Conservation (phyloP, 2,329 filamentous ascomycete species). For the Myriosclerotinia duriaeana region DNA sequence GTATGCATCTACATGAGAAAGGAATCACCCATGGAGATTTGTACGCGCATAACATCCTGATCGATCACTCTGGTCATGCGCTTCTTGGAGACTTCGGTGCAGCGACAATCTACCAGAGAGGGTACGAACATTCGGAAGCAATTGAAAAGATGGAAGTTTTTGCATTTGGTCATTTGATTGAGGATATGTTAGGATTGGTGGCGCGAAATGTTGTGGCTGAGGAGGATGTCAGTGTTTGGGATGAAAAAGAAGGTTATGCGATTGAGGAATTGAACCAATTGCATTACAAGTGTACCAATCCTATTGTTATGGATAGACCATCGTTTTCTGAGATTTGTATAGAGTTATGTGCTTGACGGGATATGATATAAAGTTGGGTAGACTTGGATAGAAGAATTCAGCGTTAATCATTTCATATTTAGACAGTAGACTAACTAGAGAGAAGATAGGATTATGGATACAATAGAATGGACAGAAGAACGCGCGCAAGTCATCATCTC, state of each 20-base stretch:
- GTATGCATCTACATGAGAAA: conserved; percentile 46
- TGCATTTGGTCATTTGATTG: conserved; percentile 50
- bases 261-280: conserved; percentile 36
- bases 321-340: conserved; percentile 34
- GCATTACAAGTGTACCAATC: conserved; percentile 38
- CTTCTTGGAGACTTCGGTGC: conserved; percentile 51
- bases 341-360: conserved; percentile 15
- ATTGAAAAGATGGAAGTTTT: conserved; percentile 50
- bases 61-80: conserved; percentile 45
- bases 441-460: background rate
- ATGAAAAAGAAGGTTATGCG: conserved; percentile 36
- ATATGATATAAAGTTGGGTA: background rate
- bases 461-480: background rate
- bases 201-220: conserved; percentile 26
- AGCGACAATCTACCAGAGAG: conserved; percentile 47
- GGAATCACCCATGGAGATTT: conserved; percentile 50
- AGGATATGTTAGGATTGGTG: conserved; percentile 46
- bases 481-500: background rate
- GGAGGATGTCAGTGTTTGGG: conserved; percentile 27
- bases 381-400: background rate
- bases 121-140: conserved; percentile 29
- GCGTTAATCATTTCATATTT: background rate
- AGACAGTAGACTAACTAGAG: background rate
- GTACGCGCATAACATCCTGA: conserved; percentile 51
- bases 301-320: conserved; percentile 36